Evolutionary conservation across 1,284 basidiomycete species (phyloP).

Genomic region (Ceratobasidium theobromae): DNA sequence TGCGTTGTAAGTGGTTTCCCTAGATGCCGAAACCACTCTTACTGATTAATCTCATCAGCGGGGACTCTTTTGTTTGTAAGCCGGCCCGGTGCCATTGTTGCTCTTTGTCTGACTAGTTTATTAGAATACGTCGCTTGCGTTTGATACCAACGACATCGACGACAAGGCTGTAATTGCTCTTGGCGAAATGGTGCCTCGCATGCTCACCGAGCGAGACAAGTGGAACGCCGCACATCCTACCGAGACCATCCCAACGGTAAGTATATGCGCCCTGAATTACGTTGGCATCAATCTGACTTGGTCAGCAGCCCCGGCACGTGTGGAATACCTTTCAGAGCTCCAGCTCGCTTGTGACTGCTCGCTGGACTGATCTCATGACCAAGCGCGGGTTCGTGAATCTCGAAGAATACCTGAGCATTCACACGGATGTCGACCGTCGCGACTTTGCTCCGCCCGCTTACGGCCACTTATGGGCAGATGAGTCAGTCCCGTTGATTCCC

Average conservation of each 20-base stretch:
- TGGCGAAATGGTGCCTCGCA: conserved; percentile 32
- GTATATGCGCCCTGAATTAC: background rate
- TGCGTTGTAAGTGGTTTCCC: conserved; percentile 33
- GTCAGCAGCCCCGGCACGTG: conserved; percentile 18
- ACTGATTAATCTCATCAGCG: conserved; percentile 3
- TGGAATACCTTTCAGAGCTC: conserved; percentile 29
- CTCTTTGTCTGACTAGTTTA: conserved; percentile 14
- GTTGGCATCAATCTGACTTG: background rate
- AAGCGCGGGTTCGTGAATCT: conserved; percentile 26
- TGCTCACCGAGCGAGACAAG: conserved; percentile 30
- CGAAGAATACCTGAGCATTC: conserved; percentile 28
- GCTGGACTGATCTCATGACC: conserved; percentile 29
- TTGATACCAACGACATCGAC: conserved; percentile 34
- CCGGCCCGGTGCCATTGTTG: background rate
- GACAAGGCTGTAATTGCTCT: conserved; percentile 34
- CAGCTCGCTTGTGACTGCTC: conserved; percentile 11
- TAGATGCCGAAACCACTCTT: conserved; percentile 9
- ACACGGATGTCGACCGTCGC: conserved; percentile 24
- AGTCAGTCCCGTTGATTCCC: background rate
- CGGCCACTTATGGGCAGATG: conserved; percentile 19
- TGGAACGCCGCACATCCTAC: conserved; percentile 28
- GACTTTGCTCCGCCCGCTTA: conserved; percentile 24
- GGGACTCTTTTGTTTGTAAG: conserved; percentile 25
- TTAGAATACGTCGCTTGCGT: conserved; percentile 34
- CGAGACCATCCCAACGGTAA: conserved; percentile 27